Conservation (phyloP, 495 filamentous ascomycete genomes). For the Penicillium lividum region DNA sequence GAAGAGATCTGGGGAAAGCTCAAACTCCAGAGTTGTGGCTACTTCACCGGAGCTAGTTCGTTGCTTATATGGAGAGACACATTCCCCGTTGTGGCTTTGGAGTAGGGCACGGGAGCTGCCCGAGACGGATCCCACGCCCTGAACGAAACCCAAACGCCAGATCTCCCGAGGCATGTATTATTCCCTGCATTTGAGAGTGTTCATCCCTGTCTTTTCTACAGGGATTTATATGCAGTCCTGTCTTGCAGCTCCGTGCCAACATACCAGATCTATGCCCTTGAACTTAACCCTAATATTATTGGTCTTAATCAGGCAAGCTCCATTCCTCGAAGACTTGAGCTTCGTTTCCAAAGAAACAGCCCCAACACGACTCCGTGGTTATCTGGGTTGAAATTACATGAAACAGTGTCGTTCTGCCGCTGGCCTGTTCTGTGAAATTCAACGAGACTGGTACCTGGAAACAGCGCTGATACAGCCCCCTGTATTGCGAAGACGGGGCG, state of each 20-base stretch:
- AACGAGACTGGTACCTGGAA: constrained; percentile 11
- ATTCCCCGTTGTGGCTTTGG: constrained; percentile 22
- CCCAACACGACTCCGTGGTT: constrained; percentile 1
- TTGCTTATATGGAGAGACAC: constrained; percentile 17
- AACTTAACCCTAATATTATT: constrained; percentile 3
- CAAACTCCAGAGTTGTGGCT: constrained; percentile 14
- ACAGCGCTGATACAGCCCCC: constrained; percentile 17
- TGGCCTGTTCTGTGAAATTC: constrained; percentile 20
- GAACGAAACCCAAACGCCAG: background rate
- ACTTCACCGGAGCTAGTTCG: constrained; percentile 18
- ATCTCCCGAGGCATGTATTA: constrained; percentile 3
- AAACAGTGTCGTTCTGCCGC: constrained; percentile 14
- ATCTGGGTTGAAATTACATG: constrained; percentile 13
- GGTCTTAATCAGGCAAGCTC: constrained; percentile 8
- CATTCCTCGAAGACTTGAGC: background rate
- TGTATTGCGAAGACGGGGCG: constrained; percentile 17
- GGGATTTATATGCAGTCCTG: background rate
- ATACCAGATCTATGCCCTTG: constrained; percentile 1
- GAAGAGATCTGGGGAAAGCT: constrained; percentile 28
- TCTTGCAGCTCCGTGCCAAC: background rate
- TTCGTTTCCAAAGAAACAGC: constrained; percentile 21
- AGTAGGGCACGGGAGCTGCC: constrained; percentile 14
- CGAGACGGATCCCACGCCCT: constrained; percentile 10
- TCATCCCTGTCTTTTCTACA: background rate
- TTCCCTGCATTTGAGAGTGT: background rate